Evolutionary conservation across 2,329 filamentous ascomycete genomes (phyloP).

Genomic region (Raffaelea arxii): DNA sequence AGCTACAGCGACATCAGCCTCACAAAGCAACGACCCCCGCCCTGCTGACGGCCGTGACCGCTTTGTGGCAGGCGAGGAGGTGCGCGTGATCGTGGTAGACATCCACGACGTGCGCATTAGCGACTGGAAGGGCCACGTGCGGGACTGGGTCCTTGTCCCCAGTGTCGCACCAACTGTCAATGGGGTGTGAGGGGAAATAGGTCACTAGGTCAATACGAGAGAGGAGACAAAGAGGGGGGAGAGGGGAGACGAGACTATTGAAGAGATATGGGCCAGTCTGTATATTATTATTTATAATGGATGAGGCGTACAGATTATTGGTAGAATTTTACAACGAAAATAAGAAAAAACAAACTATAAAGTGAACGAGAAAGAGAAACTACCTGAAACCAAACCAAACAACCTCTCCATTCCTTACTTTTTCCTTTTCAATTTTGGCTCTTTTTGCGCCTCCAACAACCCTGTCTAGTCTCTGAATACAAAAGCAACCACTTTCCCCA

Average conservation of each 20-base stretch:
- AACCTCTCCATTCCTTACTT: too few relatives aligned
- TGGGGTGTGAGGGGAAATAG: slow-evolving; percentile 20
- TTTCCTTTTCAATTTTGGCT: too few relatives aligned
- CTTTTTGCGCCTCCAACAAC: too few relatives aligned
- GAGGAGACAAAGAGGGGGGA: neutral
- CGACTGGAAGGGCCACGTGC: slow-evolving; percentile 90
- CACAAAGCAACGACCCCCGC: slow-evolving; percentile 18
- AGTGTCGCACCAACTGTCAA: slow-evolving; percentile 23
- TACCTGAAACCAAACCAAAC: too few relatives aligned
- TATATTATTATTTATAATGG: too few relatives aligned
- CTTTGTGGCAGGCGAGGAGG: slow-evolving; percentile 73
- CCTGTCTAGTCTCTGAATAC: too few relatives aligned
- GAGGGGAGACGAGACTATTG: neutral
- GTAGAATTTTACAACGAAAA: too few relatives aligned
- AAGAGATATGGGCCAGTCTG: too few relatives aligned
- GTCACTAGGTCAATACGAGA: neutral
- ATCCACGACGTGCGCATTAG: slow-evolving; percentile 80
- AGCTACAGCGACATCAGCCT: neutral
- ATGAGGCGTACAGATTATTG: too few relatives aligned
- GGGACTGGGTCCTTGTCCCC: slow-evolving; percentile 55
- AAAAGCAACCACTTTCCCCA: too few relatives aligned
- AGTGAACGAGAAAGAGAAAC: too few relatives aligned
- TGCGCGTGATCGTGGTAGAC: slow-evolving; percentile 76
- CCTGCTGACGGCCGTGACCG: slow-evolving; percentile 45
- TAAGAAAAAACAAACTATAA: too few relatives aligned